phyloP scores from a whole-genome alignment of 1,139 yeast genomes.

The Scheffersomyces stambukii region DNA sequence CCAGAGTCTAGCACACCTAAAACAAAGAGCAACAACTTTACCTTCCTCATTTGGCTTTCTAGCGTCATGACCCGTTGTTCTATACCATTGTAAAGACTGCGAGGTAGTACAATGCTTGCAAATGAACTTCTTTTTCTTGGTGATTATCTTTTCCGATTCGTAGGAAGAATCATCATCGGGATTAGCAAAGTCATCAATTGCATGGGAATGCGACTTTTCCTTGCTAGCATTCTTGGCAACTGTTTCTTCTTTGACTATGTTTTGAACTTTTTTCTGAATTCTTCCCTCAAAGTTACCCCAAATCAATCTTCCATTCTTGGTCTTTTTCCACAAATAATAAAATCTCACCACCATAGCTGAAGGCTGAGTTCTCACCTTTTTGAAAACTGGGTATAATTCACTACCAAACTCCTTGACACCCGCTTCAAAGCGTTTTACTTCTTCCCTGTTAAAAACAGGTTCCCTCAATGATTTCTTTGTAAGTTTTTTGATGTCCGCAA shows the following conservation, averaged over 20 bases:
- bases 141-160: constrained; percentile 45
- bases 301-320: constrained; percentile 64
- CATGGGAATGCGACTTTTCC: too few relatives aligned
- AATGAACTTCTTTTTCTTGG: constrained; percentile 32
- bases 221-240: constrained; percentile 13
- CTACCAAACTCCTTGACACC: constrained; percentile 75
- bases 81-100: constrained; percentile 60
- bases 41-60: constrained; percentile 22
- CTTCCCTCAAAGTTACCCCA: constrained; percentile 87
- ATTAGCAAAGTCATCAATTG: constrained; percentile 47
- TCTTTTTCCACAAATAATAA: constrained; percentile 89
- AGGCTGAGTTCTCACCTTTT: constrained; percentile 66
- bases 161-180: constrained; percentile 70
- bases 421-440: constrained; percentile 64
- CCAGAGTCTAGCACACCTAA: constrained; percentile 89
- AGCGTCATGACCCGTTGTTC: constrained; percentile 62
- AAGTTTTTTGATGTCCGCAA: constrained; percentile 31
- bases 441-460: constrained; percentile 68
- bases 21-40: constrained; percentile 58
- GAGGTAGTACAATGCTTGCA: constrained; percentile 65
- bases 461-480: constrained; percentile 63
- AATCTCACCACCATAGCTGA: constrained; percentile 76
- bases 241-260: constrained; percentile 28
- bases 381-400: constrained; percentile 70
- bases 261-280: constrained; percentile 47